These are phyloP conservation scores for Kuraishia ogatae DNA, from an alignment of 805 yeast species.

Conservation along the genomic window DNA sequence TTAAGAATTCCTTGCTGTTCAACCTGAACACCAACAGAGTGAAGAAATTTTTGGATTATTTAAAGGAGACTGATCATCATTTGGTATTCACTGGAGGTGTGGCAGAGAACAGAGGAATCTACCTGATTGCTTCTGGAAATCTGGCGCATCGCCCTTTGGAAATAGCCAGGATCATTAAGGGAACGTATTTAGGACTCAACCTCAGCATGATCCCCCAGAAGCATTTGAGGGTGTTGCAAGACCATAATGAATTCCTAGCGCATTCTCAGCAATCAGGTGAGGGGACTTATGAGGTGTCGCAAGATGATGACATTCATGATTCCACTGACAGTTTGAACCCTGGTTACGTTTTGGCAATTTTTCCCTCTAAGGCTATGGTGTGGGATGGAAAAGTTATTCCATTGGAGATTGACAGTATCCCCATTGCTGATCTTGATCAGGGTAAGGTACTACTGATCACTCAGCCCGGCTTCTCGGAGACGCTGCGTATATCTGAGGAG, in stretches of 20 bases:
- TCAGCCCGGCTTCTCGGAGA: constrained; percentile 55
- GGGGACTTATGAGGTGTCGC: constrained; percentile 7
- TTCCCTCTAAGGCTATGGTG: constrained; percentile 76
- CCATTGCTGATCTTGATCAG: constrained; percentile 48
- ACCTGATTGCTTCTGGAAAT: constrained; percentile 67
- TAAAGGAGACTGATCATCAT: constrained; percentile 64
- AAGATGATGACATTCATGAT: neutral
- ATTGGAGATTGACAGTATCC: constrained; percentile 36
- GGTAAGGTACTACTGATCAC: constrained; percentile 64
- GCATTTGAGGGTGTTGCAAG: constrained; percentile 21
- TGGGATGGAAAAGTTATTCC: constrained; percentile 82
- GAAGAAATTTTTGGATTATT: constrained; percentile 43
- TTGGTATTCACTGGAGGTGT: constrained; percentile 61
- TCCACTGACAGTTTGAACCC: neutral
- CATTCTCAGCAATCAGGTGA: neutral
- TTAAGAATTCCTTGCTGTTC: constrained; percentile 64
- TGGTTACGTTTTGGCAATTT: constrained; percentile 64
- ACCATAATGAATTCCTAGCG: constrained; percentile 16
- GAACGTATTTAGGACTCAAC: constrained; percentile 45
- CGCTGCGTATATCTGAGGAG: constrained; percentile 45
- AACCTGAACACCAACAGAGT: constrained; percentile 41
- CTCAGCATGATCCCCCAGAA: constrained; percentile 23
- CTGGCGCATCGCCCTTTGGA: constrained; percentile 33
- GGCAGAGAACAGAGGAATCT: constrained; percentile 67
- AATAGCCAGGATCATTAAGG: constrained; percentile 34